Evolutionary conservation across 768 basidiomycete genomes (phyloP).

Genomic region (Tricholoma saponaceum): DNA sequence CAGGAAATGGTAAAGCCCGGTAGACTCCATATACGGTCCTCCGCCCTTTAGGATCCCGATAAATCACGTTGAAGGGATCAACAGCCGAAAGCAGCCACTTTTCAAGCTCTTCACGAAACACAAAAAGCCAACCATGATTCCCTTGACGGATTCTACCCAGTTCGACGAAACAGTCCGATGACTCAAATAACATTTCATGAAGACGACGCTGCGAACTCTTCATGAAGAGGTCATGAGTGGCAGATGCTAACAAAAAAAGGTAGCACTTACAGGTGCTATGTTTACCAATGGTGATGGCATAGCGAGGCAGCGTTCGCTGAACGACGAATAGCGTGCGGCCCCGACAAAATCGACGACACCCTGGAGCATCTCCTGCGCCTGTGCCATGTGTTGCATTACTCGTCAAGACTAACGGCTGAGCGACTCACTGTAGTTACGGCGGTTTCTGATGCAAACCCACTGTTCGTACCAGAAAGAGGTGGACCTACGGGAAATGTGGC

Average conservation of each 20-base stretch:
- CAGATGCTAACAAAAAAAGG: no score
- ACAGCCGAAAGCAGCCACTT: conserved; percentile 7
- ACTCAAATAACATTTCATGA: conserved; percentile 9
- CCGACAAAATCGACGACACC: neutral
- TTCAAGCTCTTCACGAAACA: conserved; percentile 11
- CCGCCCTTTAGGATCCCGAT: no score
- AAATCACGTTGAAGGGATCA: conserved; percentile 8
- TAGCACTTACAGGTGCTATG: neutral
- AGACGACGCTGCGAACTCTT: neutral
- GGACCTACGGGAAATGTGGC: neutral
- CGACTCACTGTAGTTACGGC: neutral
- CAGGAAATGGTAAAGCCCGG: no score
- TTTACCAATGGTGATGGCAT: conserved; percentile 7
- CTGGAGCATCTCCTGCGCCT: no score
- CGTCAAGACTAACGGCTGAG: no score
- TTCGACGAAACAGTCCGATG: conserved; percentile 9
- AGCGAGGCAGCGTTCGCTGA: conserved; percentile 1
- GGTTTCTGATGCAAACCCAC: neutral
- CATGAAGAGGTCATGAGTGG: neutral
- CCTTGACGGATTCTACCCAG: conserved; percentile 9
- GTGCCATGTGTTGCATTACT: no score
- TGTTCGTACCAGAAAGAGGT: neutral
- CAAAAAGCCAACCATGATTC: conserved; percentile 11
- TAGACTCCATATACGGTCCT: no score
- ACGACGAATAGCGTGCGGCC: neutral